phyloP scores from a whole-genome alignment of 2,329 filamentous ascomycete genomes.

The Penicillium sp. region DNA sequence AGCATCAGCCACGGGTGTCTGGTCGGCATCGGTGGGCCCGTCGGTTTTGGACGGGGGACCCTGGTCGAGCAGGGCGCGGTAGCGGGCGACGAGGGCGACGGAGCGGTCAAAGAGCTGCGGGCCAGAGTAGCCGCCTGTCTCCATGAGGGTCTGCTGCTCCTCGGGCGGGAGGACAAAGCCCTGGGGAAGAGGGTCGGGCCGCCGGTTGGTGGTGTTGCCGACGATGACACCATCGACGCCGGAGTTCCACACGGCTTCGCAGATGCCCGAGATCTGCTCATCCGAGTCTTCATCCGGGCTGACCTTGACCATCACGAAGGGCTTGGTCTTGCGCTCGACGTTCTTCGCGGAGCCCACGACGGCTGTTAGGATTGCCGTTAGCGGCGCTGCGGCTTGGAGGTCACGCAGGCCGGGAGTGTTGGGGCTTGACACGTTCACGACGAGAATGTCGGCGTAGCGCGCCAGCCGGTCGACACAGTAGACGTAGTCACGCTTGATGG shows the following conservation, averaged over 20 bases:
- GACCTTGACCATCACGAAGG: slow-evolving; percentile 94
- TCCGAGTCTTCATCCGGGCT: slow-evolving; percentile 90
- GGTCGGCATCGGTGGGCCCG: slow-evolving; percentile 15
- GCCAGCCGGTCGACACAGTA: slow-evolving; percentile 79
- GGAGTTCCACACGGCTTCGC: slow-evolving; percentile 73
- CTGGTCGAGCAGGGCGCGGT: slow-evolving; percentile 64
- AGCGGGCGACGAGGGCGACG: slow-evolving; percentile 70
- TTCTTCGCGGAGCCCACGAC: slow-evolving; percentile 74
- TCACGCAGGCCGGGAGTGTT: slow-evolving; percentile 90
- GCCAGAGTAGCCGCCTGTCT: slow-evolving; percentile 85
- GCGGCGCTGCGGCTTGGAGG: slow-evolving; percentile 75
- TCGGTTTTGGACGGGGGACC: slow-evolving; percentile 32
- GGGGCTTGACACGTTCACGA: slow-evolving; percentile 95
- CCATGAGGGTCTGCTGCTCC: slow-evolving; percentile 65
- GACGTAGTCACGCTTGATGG: slow-evolving; percentile 76
- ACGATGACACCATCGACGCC: slow-evolving; percentile 95
- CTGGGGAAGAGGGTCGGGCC: slow-evolving; percentile 64
- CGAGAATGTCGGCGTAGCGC: slow-evolving; percentile 88
- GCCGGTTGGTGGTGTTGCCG: slow-evolving; percentile 89
- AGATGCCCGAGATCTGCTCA: slow-evolving; percentile 80
- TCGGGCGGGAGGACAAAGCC: slow-evolving; percentile 60
- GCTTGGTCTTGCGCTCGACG: slow-evolving; percentile 65
- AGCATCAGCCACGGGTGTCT: slow-evolving; percentile 9
- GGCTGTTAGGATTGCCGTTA: slow-evolving; percentile 73
- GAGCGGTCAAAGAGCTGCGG: slow-evolving; percentile 83